These are phyloP conservation scores for Trametes meyenii DNA, from an alignment of 768 basidiomycete genomes.

Conservation along the genomic window DNA sequence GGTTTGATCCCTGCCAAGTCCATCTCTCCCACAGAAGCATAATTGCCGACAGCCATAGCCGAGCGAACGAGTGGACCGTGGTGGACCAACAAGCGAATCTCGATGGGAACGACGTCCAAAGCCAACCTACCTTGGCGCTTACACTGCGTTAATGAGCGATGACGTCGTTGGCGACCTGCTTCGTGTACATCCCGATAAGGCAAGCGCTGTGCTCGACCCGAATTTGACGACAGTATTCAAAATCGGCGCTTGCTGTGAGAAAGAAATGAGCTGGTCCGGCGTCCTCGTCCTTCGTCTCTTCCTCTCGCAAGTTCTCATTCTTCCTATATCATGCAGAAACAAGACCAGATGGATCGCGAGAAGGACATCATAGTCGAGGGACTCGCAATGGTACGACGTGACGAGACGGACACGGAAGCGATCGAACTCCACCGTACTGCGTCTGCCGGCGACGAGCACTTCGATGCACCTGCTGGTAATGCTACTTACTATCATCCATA, in stretches of 20 bases:
- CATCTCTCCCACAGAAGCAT: too few relatives aligned
- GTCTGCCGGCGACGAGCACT: background rate
- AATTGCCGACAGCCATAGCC: too few relatives aligned
- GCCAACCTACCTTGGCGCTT: too few relatives aligned
- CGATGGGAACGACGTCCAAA: background rate
- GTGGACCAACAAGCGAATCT: constrained; percentile 14
- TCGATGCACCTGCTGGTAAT: constrained; percentile 9
- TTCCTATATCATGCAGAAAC: background rate
- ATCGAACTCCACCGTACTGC: background rate
- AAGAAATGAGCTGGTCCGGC: background rate
- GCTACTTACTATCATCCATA: background rate
- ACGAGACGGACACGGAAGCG: background rate
- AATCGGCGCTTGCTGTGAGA: constrained; percentile 18
- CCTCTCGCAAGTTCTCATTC: background rate
- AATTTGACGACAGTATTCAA: constrained; percentile 22
- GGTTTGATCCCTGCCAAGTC: too few relatives aligned
- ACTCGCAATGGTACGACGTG: background rate
- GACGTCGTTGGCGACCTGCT: background rate
- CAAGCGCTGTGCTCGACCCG: constrained; percentile 5
- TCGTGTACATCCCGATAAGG: background rate
- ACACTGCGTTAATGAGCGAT: background rate
- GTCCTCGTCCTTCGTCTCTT: background rate
- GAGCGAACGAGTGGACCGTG: background rate
- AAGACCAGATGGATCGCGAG: background rate
- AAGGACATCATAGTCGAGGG: too few relatives aligned